These are phyloP conservation scores for Castanea crenata DNA, from an alignment of 306 rosid genomes.

Conservation along the genomic window DNA sequence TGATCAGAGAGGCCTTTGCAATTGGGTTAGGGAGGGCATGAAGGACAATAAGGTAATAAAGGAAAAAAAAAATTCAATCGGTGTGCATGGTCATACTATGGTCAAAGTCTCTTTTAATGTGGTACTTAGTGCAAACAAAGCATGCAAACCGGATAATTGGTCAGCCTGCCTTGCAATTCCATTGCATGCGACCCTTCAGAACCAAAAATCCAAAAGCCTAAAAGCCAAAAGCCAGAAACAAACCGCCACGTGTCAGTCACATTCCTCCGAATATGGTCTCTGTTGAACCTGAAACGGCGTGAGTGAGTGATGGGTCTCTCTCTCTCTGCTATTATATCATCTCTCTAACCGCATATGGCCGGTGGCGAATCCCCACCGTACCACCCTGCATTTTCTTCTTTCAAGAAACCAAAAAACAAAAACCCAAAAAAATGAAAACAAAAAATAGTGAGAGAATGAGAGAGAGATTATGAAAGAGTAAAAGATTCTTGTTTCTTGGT, in stretches of 20 bases:
- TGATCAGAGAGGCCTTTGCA: too few relatives aligned
- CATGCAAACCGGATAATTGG: constrained; percentile 80
- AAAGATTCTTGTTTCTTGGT: neutral
- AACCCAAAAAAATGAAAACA: neutral
- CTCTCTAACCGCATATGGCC: constrained; percentile 52
- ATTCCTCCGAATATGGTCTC: constrained; percentile 47
- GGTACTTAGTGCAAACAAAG: constrained; percentile 53
- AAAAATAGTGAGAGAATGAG: neutral
- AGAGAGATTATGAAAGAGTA: neutral
- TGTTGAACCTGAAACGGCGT: constrained; percentile 59
- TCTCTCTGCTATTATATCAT: constrained; percentile 27
- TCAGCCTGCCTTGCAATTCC: constrained; percentile 43
- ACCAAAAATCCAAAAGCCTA: neutral
- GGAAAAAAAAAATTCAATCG: neutral
- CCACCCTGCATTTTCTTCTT: constrained; percentile 17
- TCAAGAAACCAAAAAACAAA: constrained; percentile 39
- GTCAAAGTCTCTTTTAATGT: constrained; percentile 52
- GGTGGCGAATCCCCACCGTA: constrained; percentile 36
- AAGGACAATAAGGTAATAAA: constrained; percentile 22
- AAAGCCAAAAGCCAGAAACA: neutral
- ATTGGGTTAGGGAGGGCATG: neutral
- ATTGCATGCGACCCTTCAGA: constrained; percentile 16
- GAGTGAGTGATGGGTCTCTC: neutral
- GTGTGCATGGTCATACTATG: constrained; percentile 25
- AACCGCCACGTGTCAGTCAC: constrained; percentile 66